Conservation (phyloP, 495 filamentous ascomycete species). For the Cercophora newfieldiana region DNA sequence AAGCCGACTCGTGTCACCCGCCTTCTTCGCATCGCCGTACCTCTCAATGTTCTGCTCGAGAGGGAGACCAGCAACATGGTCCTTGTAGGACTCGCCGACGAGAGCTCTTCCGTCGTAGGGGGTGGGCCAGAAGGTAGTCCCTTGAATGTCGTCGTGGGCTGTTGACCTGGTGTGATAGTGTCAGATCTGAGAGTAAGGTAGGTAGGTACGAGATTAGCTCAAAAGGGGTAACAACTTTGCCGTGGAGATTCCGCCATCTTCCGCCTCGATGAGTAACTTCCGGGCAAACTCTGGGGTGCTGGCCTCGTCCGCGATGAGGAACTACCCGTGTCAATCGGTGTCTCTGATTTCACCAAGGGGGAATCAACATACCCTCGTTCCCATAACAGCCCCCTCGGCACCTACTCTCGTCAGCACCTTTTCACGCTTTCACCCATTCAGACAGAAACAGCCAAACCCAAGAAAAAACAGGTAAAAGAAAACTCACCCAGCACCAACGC, state of each 20-base stretch:
- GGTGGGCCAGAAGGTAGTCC: conserved; percentile 64
- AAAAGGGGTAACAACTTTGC: conserved; percentile 44
- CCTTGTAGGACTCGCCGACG: conserved; percentile 58
- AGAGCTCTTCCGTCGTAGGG: conserved; percentile 66
- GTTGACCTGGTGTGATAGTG: conserved; percentile 43
- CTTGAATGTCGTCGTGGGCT: conserved; percentile 69
- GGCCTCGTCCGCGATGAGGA: conserved; percentile 67
- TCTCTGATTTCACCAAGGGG: background rate
- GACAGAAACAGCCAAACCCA: background rate
- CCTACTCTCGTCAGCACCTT: conserved; percentile 24
- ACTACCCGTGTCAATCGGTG: conserved; percentile 27
- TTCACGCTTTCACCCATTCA: background rate
- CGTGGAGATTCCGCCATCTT: conserved; percentile 65
- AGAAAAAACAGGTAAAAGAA: background rate
- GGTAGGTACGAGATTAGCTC: too few species aligned
- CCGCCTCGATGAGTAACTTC: conserved; percentile 58
- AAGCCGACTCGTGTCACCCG: conserved; percentile 34
- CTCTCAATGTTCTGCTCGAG: conserved; percentile 59
- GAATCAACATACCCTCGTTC: conserved; percentile 56
- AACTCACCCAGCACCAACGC: conserved; percentile 59
- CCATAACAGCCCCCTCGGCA: conserved; percentile 66
- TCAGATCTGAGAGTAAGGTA: too few species aligned
- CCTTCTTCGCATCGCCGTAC: conserved; percentile 51
- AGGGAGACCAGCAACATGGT: conserved; percentile 54
- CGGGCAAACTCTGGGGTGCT: conserved; percentile 60